Percentiles rank a stretch among this genome's conserved stretches.
These are phyloP conservation scores for Hericium erinaceus DNA, from an alignment of 768 basidiomycete genomes.

Conservation along the genomic window DNA sequence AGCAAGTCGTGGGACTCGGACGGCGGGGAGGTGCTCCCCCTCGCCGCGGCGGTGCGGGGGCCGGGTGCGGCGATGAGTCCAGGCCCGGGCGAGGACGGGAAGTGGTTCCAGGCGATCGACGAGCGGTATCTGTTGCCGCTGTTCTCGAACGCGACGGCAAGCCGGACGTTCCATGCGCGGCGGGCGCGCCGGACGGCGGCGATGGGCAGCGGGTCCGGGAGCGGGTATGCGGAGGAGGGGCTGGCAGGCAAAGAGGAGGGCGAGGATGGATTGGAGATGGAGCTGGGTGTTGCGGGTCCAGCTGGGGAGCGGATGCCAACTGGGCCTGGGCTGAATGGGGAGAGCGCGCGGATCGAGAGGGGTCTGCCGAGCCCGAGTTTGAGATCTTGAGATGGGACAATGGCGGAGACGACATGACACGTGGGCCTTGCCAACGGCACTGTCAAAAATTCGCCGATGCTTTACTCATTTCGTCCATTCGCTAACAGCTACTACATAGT, in stretches of 20 bases:
- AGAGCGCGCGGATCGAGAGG: constrained; percentile 9
- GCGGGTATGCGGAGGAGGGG: constrained; percentile 18
- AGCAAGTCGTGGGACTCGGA: constrained; percentile 76
- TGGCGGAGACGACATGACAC: not conserved
- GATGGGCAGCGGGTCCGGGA: constrained; percentile 19
- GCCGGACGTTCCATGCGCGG: constrained; percentile 77
- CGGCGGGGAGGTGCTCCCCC: constrained; percentile 59
- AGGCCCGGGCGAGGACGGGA: constrained; percentile 52
- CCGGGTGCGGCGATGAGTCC: not conserved
- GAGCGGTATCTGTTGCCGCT: constrained; percentile 89
- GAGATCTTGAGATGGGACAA: constrained; percentile 14
- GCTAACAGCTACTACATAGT: too few species aligned
- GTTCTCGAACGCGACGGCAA: constrained; percentile 88
- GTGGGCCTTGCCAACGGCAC: too few species aligned
- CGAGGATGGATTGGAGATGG: constrained; percentile 22
- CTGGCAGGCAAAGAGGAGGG: constrained; percentile 27
- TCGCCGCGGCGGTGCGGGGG: constrained; percentile 43
- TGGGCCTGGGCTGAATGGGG: not conserved
- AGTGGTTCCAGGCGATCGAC: constrained; percentile 95
- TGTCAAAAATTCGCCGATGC: too few species aligned
- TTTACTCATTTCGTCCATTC: too few species aligned
- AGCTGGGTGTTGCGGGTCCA: constrained; percentile 9
- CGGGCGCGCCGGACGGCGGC: constrained; percentile 41
- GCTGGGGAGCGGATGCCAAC: not conserved
- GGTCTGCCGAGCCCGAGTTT: constrained; percentile 12